These are phyloP conservation scores for Ensete ventricosum DNA, from an alignment of 176 grass and related monocot species.

Conservation along the genomic window DNA sequence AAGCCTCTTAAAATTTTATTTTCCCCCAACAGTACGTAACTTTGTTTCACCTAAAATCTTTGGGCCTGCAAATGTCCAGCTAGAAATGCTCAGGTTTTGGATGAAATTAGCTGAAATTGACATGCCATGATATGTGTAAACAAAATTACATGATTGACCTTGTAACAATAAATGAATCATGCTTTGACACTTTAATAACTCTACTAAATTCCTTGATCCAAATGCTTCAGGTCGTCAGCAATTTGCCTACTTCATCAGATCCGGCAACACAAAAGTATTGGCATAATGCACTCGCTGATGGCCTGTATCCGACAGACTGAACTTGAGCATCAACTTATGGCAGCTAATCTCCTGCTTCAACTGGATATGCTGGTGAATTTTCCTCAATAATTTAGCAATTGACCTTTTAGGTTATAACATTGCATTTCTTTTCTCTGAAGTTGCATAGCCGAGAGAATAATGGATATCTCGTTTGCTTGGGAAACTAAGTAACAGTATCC, in stretches of 20 bases:
- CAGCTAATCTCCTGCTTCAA: constrained; percentile 86
- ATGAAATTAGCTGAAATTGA: too few relatives aligned
- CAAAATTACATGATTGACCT: too few relatives aligned
- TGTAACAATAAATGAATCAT: background rate
- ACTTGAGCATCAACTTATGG: constrained; percentile 65
- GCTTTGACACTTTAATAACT: background rate
- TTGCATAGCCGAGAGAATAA: background rate
- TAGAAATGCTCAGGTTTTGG: too few relatives aligned
- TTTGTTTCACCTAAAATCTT: too few relatives aligned
- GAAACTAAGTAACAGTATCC: too few relatives aligned
- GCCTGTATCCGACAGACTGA: constrained; percentile 70
- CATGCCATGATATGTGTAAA: too few relatives aligned
- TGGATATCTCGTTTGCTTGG: too few relatives aligned
- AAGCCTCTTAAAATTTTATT: background rate
- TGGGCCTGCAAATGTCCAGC: too few relatives aligned
- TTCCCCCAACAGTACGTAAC: too few relatives aligned
- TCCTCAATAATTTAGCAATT: background rate
- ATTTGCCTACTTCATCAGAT: constrained; percentile 66
- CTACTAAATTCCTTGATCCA: constrained; percentile 16
- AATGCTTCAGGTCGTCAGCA: constrained; percentile 65
- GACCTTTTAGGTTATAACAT: background rate
- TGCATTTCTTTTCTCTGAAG: background rate
- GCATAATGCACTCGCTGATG: constrained; percentile 72
- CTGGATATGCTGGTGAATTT: constrained; percentile 78
- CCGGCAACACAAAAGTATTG: constrained; percentile 46